Percentiles rank a stretch among this genome's conserved stretches.
Conservation (phyloP, 495 filamentous ascomycete species). For the Neurospora africana region DNA sequence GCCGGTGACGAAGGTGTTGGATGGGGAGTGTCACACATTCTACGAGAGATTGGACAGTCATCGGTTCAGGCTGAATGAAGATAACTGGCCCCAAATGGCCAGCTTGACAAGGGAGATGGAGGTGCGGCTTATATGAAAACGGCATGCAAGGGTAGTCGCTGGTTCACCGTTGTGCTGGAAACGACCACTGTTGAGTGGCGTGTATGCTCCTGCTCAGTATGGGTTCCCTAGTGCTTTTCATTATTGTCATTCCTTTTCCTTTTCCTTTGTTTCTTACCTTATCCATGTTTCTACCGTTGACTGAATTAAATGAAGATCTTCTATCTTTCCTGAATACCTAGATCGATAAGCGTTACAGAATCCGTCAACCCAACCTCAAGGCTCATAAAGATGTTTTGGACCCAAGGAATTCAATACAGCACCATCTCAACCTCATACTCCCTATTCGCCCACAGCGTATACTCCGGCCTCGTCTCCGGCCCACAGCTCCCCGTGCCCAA, state of each 20-base stretch:
- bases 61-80: rapidly evolving
- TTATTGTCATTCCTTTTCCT: not conserved
- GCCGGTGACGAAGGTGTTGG: not conserved
- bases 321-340: not conserved
- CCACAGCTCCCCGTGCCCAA: slow-evolving; percentile 43
- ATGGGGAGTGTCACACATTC: not conserved
- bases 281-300: rapidly evolving
- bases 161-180: not conserved
- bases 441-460: slow-evolving; percentile 32
- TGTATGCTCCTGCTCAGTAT: not conserved
- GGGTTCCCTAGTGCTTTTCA: not conserved
- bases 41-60: not conserved
- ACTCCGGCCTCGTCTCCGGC: slow-evolving; percentile 39
- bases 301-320: not conserved
- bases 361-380: not conserved
- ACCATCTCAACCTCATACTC: slow-evolving; percentile 40
- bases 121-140: not conserved
- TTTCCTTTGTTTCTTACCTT: not conserved
- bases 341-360: not conserved
- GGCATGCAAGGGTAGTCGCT: not conserved
- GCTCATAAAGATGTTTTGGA: not conserved
- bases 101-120: not conserved
- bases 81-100: not conserved
- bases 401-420: slow-evolving; percentile 20
- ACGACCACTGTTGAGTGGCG: not conserved